Evolutionary conservation across 2,329 filamentous ascomycete genomes (phyloP), one percentile per base, ranked within the genome.

Genomic region (Alternaria gaisen): DNA sequence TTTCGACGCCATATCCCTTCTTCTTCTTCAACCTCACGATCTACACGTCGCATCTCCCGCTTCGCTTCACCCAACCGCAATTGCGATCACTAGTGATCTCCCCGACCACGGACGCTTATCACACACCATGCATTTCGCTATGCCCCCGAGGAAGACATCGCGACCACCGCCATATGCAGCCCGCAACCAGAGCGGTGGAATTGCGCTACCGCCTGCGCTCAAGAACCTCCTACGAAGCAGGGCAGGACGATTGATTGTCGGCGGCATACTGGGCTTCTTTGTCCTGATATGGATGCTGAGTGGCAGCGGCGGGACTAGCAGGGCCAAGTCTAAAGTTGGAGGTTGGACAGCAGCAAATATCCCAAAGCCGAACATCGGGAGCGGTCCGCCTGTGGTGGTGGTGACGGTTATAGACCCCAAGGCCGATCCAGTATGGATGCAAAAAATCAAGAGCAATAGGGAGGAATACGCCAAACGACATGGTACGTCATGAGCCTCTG

Each of bases 71-170:
- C 26, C 32, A 50, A 38, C 53, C 54, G 36, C 58, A 53, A 58
- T 51, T 53, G 54, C 54, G 28, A 14, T 41, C 38, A 41, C 38
- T 41, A 57, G 41, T n/a, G 22, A 44, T 60, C 59, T 60, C 66
- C 69, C 61, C 69, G 66, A 36, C 65, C 66, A 32, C 60, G 30
- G 30, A 51, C 61, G 54, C 46, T 51, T 53, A 41, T 44, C 32
- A 51, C 64, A 71, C 70, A 75, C 69, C 60, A 82, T 97, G 93
- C 94, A 97, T 79, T 93, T 94, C 84, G 93, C 94, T 66, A 89
- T 96, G 72, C 93, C 93, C 56, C 88, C 92, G 73, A 90, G 93
- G 79, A 97, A 94, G 82, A 88, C 87, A 74, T 94, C 91, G 67
- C 88, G 90, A 75, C 88, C 91, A 68, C 87, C 89, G 67, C 89